Evolutionary conservation across 2,329 filamentous ascomycete species (phyloP).

Genomic region (Pseudopyrenochaeta lycopersici): DNA sequence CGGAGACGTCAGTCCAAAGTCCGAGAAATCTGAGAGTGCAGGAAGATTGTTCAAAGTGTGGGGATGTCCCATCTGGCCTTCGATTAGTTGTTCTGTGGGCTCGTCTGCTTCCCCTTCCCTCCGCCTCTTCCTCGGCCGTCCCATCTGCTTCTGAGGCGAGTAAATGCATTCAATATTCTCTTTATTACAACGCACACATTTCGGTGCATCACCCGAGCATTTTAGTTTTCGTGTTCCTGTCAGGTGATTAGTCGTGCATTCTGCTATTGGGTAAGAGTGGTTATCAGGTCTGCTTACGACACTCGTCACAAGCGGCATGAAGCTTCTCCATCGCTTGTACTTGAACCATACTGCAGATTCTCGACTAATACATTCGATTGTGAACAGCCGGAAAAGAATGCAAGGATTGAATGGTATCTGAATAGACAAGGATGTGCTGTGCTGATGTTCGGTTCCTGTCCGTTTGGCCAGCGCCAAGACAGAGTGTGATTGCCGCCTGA

Average conservation of each 20-base stretch:
- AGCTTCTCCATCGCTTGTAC: conserved; percentile 33
- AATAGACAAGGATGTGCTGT: neutral
- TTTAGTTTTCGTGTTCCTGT: conserved; percentile 59
- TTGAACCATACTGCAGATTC: conserved; percentile 22
- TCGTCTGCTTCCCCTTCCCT: conserved; percentile 37
- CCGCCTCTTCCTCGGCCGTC: conserved; percentile 59
- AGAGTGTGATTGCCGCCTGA: neutral
- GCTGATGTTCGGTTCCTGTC: conserved; percentile 1
- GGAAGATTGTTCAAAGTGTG: conserved; percentile 7
- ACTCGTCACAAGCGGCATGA: conserved; percentile 48
- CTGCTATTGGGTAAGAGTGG: neutral
- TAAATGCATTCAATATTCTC: conserved; percentile 57
- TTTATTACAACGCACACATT: conserved; percentile 53
- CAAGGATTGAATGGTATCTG: neutral
- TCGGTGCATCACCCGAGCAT: conserved; percentile 55
- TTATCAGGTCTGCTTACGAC: conserved; percentile 37
- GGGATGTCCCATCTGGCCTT: conserved; percentile 5
- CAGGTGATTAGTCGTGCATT: conserved; percentile 1
- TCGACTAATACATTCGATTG: neutral
- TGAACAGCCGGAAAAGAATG: neutral
- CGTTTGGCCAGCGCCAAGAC: conserved; percentile 7
- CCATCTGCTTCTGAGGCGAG: conserved; percentile 60
- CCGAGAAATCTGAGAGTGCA: conserved; percentile 8
- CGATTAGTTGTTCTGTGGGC: neutral
- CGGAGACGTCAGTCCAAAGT: conserved; percentile 23